Percentiles rank a stretch among this genome's conserved stretches.
These are phyloP conservation scores for Apiosordaria backusii DNA, from an alignment of 495 filamentous ascomycete species.

Conservation along the genomic window DNA sequence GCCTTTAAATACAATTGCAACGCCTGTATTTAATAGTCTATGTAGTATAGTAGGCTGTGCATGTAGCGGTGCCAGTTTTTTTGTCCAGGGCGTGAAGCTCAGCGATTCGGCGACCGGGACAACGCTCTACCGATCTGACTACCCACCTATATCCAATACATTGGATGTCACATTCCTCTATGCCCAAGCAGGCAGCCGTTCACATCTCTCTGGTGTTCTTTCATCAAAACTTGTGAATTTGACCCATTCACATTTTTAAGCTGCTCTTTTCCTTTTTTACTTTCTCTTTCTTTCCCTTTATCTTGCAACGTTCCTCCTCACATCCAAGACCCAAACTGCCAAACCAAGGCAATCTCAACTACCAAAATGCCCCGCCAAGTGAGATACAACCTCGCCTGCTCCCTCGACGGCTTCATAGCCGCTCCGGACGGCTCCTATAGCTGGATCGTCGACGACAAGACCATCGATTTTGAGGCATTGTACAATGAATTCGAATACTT, in stretches of 20 bases:
- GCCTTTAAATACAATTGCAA: no score
- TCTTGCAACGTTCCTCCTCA: background rate
- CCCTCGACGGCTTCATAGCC: constrained; percentile 22
- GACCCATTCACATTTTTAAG: no score
- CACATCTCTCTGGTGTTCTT: background rate
- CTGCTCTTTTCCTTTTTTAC: no score
- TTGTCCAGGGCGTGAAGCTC: no score
- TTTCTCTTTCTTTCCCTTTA: background rate
- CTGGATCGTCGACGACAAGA: constrained; percentile 18
- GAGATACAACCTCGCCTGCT: constrained; percentile 1
- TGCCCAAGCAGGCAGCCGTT: background rate
- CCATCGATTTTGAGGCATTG: constrained; percentile 15
- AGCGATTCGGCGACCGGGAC: background rate
- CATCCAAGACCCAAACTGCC: background rate
- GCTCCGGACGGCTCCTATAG: constrained; percentile 1
- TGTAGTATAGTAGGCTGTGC: no score
- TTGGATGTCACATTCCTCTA: background rate
- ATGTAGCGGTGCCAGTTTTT: no score
- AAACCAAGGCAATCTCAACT: no score
- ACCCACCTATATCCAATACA: background rate
- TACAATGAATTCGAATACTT: background rate
- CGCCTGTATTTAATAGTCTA: no score
- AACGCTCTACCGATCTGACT: background rate
- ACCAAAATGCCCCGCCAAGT: background rate
- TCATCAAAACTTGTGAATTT: no score